Percentiles rank a stretch among this genome's conserved stretches.
These are phyloP conservation scores for Boletus speciosus DNA, from an alignment of 768 basidiomycete genomes.

Conservation along the genomic window DNA sequence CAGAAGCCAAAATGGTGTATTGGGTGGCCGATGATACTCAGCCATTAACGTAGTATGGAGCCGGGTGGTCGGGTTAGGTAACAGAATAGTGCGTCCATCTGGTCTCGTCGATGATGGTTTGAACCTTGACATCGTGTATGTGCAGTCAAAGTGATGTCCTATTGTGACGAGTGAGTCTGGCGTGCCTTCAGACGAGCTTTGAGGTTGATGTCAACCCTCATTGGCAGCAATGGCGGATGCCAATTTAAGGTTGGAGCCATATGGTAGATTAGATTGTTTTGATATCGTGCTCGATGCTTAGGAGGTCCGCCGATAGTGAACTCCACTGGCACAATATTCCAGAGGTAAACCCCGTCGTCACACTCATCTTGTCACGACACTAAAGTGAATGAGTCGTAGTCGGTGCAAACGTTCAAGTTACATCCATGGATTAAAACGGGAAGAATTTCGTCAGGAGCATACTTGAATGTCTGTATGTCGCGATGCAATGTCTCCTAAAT, in stretches of 20 bases:
- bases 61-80: too few species aligned
- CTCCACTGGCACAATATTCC: conserved; percentile 38
- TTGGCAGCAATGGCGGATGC: conserved; percentile 21
- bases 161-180: too few species aligned
- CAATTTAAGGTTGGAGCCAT: conserved; percentile 37
- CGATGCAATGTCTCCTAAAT: conserved; percentile 57
- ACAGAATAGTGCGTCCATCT: too few species aligned
- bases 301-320: conserved; percentile 24
- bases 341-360: conserved; percentile 13
- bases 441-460: too few species aligned
- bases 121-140: too few species aligned
- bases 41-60: too few species aligned
- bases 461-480: conserved; percentile 45
- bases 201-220: neutral
- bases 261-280: conserved; percentile 18
- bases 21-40: too few species aligned
- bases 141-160: too few species aligned
- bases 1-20: too few species aligned
- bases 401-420: conserved; percentile 48
- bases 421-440: conserved; percentile 35
- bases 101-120: too few species aligned
- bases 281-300: neutral
- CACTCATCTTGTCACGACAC: neutral
- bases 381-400: conserved; percentile 19
- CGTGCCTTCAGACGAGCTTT: neutral